Evolutionary conservation across 306 rosid genomes (phyloP), one percentile per base, ranked within the genome.

Genomic region (Quercus wislizeni): DNA sequence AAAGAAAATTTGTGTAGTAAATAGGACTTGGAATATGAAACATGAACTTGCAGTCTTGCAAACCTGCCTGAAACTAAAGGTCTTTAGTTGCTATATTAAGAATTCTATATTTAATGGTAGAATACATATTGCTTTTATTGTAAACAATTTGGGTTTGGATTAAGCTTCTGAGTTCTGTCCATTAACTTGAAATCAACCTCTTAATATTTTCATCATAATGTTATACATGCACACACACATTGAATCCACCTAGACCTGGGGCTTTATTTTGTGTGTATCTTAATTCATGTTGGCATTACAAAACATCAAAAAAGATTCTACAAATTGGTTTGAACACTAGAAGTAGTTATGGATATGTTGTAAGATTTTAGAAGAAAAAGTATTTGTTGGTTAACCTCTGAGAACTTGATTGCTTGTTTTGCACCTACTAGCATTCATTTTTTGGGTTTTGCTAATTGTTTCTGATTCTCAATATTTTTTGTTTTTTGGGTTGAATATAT

Each of bases 401-500:
- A 35, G 27, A 33, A 19, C 72, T 67, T 67, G 72, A 67, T 67
- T 35, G 72, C 72, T 67, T 2, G 2, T 67, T 67, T 67, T 67
- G 72, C 72, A 67, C 11, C n/a, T 33, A 8, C 52, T 18, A 33
- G 52, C 7, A 69, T 79, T 62, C 58, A 35, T 69, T 74, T 19
- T 54, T 61, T 35, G 52, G 49, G 55, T 25, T 79, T 52, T 70
- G 73, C 54, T 52, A 11, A 7, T 69, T 67, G 46, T 67, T 35
- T 52, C 8, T 71, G 43, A 51, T 70, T 33, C 67, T 25, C 54
- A 5, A 13, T 20, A 25, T 25, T 31, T 19, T 52, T 18, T 31
- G 58, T 69, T 19, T 30, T 74, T 75, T 73, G 55, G 65, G 46
- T 65, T 57, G 72, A 43, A 65, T 78, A 18, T 41, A 8, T 38